Conservation (phyloP, 2,329 filamentous ascomycete species). For the Phialophora macrospora region DNA sequence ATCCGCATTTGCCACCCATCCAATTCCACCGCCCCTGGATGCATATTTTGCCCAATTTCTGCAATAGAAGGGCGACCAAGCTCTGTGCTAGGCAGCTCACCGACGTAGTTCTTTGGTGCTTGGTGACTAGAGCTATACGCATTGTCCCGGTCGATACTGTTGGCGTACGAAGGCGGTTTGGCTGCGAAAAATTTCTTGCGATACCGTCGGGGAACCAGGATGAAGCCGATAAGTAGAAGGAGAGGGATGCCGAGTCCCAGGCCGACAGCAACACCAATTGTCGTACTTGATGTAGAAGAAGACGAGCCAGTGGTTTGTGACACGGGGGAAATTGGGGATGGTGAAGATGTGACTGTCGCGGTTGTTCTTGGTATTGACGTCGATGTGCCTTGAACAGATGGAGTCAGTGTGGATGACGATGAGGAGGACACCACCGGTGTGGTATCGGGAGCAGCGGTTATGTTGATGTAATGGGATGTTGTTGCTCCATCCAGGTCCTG, state of each 20-base stretch:
- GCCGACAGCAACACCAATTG: background rate
- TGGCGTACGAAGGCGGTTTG: background rate
- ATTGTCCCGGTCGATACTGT: constrained; percentile 2
- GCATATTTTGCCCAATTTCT: background rate
- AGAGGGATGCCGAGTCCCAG: background rate
- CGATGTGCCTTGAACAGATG: background rate
- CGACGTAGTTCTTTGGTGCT: background rate
- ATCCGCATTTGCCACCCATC: constrained; percentile 3
- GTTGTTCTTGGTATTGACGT: background rate
- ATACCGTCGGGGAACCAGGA: background rate
- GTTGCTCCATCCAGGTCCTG: constrained; percentile 2
- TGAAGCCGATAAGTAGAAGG: constrained; percentile 2
- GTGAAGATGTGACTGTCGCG: background rate
- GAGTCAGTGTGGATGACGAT: background rate
- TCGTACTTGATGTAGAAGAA: background rate
- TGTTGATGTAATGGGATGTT: constrained; percentile 3
- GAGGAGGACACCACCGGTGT: background rate
- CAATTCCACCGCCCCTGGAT: background rate
- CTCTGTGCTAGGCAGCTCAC: background rate
- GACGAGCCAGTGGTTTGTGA: background rate
- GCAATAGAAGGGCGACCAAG: background rate
- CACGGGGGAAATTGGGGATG: background rate
- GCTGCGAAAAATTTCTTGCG: background rate
- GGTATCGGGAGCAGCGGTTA: background rate
- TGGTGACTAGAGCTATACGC: background rate